Conservation (phyloP, 352 stramenopile genomes). For the Aphanomyces cochlioides region DNA sequence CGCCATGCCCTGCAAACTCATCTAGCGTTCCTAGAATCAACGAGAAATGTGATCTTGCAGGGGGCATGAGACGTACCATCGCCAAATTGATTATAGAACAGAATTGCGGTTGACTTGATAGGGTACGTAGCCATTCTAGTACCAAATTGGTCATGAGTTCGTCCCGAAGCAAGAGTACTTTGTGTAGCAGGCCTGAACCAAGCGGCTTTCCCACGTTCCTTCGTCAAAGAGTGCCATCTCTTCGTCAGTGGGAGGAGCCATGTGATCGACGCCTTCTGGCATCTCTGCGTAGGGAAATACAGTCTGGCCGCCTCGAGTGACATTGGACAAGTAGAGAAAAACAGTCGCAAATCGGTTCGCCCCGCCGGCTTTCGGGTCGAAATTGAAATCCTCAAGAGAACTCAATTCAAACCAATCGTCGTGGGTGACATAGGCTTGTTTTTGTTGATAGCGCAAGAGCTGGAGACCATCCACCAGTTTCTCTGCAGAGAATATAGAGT, state of each 20-base stretch:
- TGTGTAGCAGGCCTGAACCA: slow-evolving; percentile 24
- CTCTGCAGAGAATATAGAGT: background rate
- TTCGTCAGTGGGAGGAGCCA: background rate
- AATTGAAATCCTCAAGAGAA: slow-evolving; percentile 35
- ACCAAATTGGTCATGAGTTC: background rate
- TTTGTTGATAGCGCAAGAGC: slow-evolving; percentile 75
- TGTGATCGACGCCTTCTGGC: slow-evolving; percentile 4
- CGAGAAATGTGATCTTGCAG: background rate
- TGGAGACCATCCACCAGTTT: slow-evolving; percentile 73
- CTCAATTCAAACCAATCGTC: slow-evolving; percentile 60
- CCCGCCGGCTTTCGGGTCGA: slow-evolving; percentile 35
- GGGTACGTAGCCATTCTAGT: slow-evolving; percentile 27
- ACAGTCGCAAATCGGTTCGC: slow-evolving; percentile 34
- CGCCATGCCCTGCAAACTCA: slow-evolving; percentile 14
- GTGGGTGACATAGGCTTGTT: slow-evolving; percentile 71
- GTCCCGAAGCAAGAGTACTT: background rate
- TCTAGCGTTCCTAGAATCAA: background rate
- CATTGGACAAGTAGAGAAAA: slow-evolving; percentile 32
- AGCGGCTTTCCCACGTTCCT: slow-evolving; percentile 19
- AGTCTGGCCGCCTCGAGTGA: slow-evolving; percentile 35
- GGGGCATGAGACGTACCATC: background rate
- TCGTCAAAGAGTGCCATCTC: slow-evolving; percentile 26
- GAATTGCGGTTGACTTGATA: slow-evolving; percentile 56
- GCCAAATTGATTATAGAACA: slow-evolving; percentile 86
- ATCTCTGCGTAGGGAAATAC: slow-evolving; percentile 35